Evolutionary conservation across 2,329 filamentous ascomycete genomes (phyloP), one percentile per base, ranked within the genome.

Genomic region (Fusarium stilboides): DNA sequence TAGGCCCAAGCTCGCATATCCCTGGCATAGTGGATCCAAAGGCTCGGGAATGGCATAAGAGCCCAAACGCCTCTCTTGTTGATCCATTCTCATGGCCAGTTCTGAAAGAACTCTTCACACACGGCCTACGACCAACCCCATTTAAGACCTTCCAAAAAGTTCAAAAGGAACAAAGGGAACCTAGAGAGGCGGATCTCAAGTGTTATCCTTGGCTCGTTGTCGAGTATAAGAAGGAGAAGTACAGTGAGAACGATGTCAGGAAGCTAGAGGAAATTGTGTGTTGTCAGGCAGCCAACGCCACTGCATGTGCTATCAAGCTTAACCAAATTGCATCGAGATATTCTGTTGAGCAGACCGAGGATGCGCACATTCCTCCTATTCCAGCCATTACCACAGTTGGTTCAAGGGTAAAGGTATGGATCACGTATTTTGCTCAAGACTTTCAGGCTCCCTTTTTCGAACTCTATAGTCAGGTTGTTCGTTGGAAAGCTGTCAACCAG

Each of bases 361-460:
- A 52, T 3, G 62, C 55, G 9, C 70, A 72, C 14, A n/a, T 72
- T n/a, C 58, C 62, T 10, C 70, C 70, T 3, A 52, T 71, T 22
- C 46, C 67, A 19, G 49, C 31, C 10, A 37, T 72, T 2, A 71
- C 70, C 4, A 64, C 70, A 8, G 37, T 69, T 17, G 70, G 70
- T 6, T 37, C 65, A 3, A 24, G 43, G 1, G 63, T 71, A 37
- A 70, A 50, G 31, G 44, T 72, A 14, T 72, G 70, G 70, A 57
- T 70, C 28, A 49, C 56, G 45, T 62, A 70, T 44, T 69, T 52
- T 53, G 50, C 62, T 15, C 53, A 34, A 15, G 14, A 34, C 33
- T 34, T 34, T 34, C 12, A 34, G 2, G 39, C 26, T 20, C n/a
- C 43, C 4, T 19, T 15, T 10, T 8, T 12, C 10, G 33, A 34